Percentiles rank a stretch among this genome's conserved stretches.
phyloP scores from a whole-genome alignment of 1,139 yeast species.

The Spathaspora sp. region DNA sequence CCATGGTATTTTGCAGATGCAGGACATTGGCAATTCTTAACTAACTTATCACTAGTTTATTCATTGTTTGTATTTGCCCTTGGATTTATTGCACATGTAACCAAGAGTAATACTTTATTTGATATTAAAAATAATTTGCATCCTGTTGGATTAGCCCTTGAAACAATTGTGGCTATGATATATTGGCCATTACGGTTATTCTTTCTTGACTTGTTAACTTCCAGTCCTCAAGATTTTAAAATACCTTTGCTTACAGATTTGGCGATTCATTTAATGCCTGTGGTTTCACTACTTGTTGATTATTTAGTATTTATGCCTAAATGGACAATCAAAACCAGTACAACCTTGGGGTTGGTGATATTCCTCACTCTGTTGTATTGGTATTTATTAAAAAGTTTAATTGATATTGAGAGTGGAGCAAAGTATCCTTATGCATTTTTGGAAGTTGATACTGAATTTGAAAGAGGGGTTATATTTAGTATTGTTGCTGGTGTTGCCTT shows the following conservation, averaged over 20 bases:
- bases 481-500: conserved; percentile 49
- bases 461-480: conserved; percentile 49
- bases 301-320: conserved; percentile 55
- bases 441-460: conserved; percentile 46
- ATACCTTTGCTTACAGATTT: conserved; percentile 55
- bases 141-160: conserved; percentile 56
- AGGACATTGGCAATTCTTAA: conserved; percentile 69
- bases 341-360: conserved; percentile 41
- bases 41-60: conserved; percentile 55
- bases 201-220: conserved; percentile 38
- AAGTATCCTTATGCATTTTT: conserved; percentile 68
- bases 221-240: conserved; percentile 28
- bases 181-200: conserved; percentile 68
- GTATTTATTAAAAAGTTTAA: conserved; percentile 46
- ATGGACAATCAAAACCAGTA: conserved; percentile 36
- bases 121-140: conserved; percentile 39
- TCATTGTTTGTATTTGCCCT: conserved; percentile 45
- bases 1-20: conserved; percentile 52
- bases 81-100: conserved; percentile 42
- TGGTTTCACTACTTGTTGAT: conserved; percentile 49
- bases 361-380: conserved; percentile 51
- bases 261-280: conserved; percentile 60
- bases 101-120: conserved; percentile 22
- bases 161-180: conserved; percentile 56
- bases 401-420: conserved; percentile 47